Evolutionary conservation across 148 eudicot genomes (phyloP).

Genomic region (Nyssa sinensis): DNA sequence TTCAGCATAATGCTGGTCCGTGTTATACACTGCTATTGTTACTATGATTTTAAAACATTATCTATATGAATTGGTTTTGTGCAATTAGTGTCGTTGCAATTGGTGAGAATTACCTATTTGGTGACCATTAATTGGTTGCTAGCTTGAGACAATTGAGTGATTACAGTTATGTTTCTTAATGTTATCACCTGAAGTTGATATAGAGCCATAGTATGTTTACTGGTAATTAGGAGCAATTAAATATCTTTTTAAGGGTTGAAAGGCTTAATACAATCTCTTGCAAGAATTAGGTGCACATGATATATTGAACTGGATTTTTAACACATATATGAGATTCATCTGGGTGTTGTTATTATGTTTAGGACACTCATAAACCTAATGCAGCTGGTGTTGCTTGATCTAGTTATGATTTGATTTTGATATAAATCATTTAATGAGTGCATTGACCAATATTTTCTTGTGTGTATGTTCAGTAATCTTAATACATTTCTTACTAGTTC

Average conservation of each 20-base stretch:
- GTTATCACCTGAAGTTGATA: neutral
- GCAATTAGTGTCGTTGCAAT: neutral
- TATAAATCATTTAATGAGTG: neutral
- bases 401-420: neutral
- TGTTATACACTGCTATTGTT: neutral
- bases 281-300: neutral
- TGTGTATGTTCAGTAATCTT: too few species aligned
- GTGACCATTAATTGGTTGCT: neutral
- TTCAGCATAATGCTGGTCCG: neutral
- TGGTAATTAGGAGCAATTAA: neutral
- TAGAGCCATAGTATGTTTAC: too few species aligned
- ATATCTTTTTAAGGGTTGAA: neutral
- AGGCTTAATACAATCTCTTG: too few species aligned
- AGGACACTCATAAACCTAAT: neutral
- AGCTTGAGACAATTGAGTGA: conserved; percentile 1
- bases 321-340: neutral
- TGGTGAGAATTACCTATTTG: neutral
- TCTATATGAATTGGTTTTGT: neutral
- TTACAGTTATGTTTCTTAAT: too few species aligned
- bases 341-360: neutral
- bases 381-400: neutral
- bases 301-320: neutral
- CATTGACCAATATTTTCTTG: neutral
- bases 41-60: neutral
- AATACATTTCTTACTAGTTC: neutral